Conservation (phyloP, 176 grass and related monocot genomes). For the Oryza officinalis region DNA sequence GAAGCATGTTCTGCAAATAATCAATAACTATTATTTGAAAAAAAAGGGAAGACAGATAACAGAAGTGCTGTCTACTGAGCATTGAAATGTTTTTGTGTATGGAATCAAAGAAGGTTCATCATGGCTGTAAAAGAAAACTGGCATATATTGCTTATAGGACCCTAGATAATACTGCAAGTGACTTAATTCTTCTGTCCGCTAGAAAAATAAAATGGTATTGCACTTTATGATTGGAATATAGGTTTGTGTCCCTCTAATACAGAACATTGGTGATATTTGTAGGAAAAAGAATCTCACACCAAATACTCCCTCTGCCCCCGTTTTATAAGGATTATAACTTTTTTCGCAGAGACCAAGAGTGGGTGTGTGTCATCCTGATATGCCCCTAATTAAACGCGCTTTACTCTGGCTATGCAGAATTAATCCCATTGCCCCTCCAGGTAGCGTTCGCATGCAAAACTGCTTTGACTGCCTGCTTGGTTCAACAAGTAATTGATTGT, state of each 20-base stretch:
- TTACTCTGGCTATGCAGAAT: no score
- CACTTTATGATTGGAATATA: conserved; percentile 7
- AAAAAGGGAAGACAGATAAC: background rate
- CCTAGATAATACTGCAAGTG: background rate
- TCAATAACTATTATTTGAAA: background rate
- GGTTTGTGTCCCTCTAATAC: background rate
- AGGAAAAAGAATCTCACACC: background rate
- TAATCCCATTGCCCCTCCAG: no score
- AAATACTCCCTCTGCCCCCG: background rate
- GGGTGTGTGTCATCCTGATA: no score
- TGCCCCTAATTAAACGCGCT: no score
- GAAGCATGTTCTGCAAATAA: conserved; percentile 60
- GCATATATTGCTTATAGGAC: background rate
- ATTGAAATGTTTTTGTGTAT: conserved; percentile 1
- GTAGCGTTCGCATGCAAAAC: no score
- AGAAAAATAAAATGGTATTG: background rate
- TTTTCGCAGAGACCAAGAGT: no score
- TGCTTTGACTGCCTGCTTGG: no score
- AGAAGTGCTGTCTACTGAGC: background rate
- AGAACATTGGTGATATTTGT: background rate
- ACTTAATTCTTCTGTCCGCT: background rate
- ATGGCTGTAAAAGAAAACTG: background rate
- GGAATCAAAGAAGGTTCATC: background rate
- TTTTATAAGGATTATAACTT: no score
- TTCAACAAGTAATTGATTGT: no score